Evolutionary conservation across 768 basidiomycete species (phyloP), one percentile per base, ranked within the genome.

Genomic region (Phylloporus sp.): DNA sequence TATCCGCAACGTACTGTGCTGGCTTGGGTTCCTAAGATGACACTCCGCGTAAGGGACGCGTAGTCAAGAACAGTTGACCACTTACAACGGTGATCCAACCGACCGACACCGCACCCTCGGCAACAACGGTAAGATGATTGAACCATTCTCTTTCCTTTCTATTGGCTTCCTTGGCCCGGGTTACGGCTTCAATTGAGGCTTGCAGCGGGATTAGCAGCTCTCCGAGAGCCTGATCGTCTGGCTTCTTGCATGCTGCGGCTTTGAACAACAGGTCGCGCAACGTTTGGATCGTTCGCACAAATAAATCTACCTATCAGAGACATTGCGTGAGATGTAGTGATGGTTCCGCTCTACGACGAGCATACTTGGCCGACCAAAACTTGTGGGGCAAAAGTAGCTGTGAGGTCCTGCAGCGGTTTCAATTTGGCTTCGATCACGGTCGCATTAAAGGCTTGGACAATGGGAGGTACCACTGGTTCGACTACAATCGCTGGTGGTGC

Each of bases 81-180:
- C 90, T 65, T 57, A 94, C 94, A 41, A 80, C 72, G 26, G 82
- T 76, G 34, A 98, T 81, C 96, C 96, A 99, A 20, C 85, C 94
- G 51, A 90, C 81, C 17, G 76, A 80, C 5, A 86, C 76, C 1
- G 80, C 83, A 17, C 88, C 90, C 59, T 94, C 93, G 3, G 84
- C 79, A n/a, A 96, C 73, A 21, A 82, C 78, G 24, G 79, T 82
- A 21, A 97, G 71, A 61, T 94, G 90, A 34, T 79, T 81, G 56
- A 78, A 81, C 83, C 87, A 93, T 37, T 91, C 86, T 45, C 86
- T 75, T 44, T 87, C 84, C 62, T 83, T 80, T 52, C 88, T 71
- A 51, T 84, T 83, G 28, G 81, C 79, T 50, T 95, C 92, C 69
- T 92, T 92, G 52, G 85, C 73, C 35, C 84, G 82, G n/a, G 78